These are phyloP conservation scores for Colletotrichum acutatum DNA, from an alignment of 2,329 filamentous ascomycete genomes.

Conservation along the genomic window DNA sequence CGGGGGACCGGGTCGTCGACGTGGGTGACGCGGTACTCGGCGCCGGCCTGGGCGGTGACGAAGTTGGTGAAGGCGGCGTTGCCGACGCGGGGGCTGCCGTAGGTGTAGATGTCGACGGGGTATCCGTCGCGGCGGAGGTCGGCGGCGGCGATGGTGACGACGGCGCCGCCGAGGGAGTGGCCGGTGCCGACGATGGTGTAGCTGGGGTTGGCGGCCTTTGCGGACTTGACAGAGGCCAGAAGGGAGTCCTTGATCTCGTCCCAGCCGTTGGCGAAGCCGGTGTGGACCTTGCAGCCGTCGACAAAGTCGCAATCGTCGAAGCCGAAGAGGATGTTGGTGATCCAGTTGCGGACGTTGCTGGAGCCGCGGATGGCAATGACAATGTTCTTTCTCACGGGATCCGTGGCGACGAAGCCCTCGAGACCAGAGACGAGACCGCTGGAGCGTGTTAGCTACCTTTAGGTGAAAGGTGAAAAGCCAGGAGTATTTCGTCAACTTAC, in stretches of 20 bases:
- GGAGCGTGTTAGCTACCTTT: not conserved
- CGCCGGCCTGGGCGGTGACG: slow-evolving; percentile 62
- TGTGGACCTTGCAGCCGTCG: slow-evolving; percentile 61
- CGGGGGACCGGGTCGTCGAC: slow-evolving; percentile 74
- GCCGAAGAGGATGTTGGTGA: slow-evolving; percentile 60
- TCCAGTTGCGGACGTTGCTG: slow-evolving; percentile 68
- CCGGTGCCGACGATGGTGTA: slow-evolving; percentile 70
- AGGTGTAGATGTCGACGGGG: slow-evolving; percentile 70
- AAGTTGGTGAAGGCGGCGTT: slow-evolving; percentile 65
- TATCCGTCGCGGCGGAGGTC: slow-evolving; percentile 62
- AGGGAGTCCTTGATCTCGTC: slow-evolving; percentile 58
- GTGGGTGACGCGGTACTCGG: slow-evolving; percentile 75
- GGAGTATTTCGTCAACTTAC: slow-evolving; percentile 3
- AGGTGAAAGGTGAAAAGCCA: slow-evolving; percentile 20
- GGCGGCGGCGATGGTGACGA: slow-evolving; percentile 69
- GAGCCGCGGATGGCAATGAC: slow-evolving; percentile 71
- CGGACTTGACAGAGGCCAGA: slow-evolving; percentile 54
- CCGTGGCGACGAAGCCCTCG: slow-evolving; percentile 62
- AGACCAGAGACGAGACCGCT: slow-evolving; percentile 57
- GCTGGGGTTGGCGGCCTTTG: slow-evolving; percentile 56
- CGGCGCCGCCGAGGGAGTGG: slow-evolving; percentile 75
- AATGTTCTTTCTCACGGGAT: slow-evolving; percentile 61
- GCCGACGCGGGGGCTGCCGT: slow-evolving; percentile 74
- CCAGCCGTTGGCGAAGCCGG: slow-evolving; percentile 71
- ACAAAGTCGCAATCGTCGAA: slow-evolving; percentile 49